These are phyloP conservation scores for Pezicula carpinea DNA, from an alignment of 2,329 filamentous ascomycete genomes.

Conservation along the genomic window DNA sequence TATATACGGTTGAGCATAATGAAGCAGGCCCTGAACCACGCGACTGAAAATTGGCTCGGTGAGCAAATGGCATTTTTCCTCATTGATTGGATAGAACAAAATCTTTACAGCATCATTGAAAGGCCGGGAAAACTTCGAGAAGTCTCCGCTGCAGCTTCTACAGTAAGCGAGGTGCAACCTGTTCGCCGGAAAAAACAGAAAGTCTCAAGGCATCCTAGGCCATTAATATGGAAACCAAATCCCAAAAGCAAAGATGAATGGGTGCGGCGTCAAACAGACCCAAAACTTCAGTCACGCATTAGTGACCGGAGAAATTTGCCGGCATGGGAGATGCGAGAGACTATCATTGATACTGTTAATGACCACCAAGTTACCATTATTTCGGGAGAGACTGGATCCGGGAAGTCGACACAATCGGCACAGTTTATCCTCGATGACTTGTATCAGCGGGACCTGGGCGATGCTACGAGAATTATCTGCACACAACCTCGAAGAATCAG, in stretches of 20 bases:
- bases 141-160: constrained; percentile 73
- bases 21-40: constrained; percentile 68
- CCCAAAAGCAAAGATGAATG: constrained; percentile 61
- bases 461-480: constrained; percentile 83
- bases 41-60: constrained; percentile 65
- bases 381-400: constrained; percentile 92
- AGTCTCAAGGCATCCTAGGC: constrained; percentile 44
- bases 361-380: constrained; percentile 89
- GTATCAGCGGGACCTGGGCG: constrained; percentile 70
- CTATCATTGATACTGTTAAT: constrained; percentile 71
- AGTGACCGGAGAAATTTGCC: constrained; percentile 68
- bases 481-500: constrained; percentile 95
- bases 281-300: constrained; percentile 71
- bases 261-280: constrained; percentile 59
- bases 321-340: constrained; percentile 78
- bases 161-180: constrained; percentile 46
- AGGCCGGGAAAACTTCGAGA: constrained; percentile 79
- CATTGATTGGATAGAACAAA: constrained; percentile 85
- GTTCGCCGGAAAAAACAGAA: constrained; percentile 23
- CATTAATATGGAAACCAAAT: constrained; percentile 61
- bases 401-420: constrained; percentile 94
- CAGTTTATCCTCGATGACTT: constrained; percentile 94
- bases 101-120: constrained; percentile 77
- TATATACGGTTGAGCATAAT: constrained; percentile 91
- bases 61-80: constrained; percentile 90